A percentile compares a stretch with the other conserved stretches of the same genome.
Evolutionary conservation across 176 grass and related monocot species (phyloP).

Genomic region (Alloteropsis semialata): DNA sequence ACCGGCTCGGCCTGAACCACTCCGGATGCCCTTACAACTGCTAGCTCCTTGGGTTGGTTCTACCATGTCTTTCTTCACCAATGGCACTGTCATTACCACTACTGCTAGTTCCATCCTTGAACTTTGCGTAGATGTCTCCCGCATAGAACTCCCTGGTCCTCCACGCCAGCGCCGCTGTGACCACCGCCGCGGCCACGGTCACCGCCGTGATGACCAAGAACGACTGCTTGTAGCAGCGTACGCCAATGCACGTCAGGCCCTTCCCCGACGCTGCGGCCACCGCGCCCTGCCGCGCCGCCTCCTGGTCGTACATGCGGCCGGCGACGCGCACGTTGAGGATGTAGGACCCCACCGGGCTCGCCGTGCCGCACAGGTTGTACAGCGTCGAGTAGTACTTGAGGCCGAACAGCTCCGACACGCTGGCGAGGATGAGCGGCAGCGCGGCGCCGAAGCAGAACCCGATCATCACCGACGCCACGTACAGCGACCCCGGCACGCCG

Average conservation of each 20-base stretch:
- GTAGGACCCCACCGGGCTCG: slow-evolving; percentile 40
- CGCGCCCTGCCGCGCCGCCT: slow-evolving; percentile 26
- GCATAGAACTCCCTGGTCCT: slow-evolving; percentile 41
- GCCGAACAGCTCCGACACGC: slow-evolving; percentile 45
- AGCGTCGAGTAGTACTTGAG: slow-evolving; percentile 56
- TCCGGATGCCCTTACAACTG: not conserved
- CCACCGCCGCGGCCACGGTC: slow-evolving; percentile 12
- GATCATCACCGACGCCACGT: slow-evolving; percentile 32
- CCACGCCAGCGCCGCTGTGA: slow-evolving; percentile 28
- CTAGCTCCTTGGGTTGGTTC: not conserved
- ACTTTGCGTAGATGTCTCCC: slow-evolving; percentile 45
- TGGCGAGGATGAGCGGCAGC: slow-evolving; percentile 38
- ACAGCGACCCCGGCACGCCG: slow-evolving; percentile 35
- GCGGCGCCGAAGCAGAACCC: slow-evolving; percentile 51
- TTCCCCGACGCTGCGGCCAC: not conserved
- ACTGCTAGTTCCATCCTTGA: not conserved
- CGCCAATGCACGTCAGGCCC: slow-evolving; percentile 33
- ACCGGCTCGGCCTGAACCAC: too few species aligned
- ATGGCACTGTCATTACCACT: not conserved
- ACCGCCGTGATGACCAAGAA: slow-evolving; percentile 11
- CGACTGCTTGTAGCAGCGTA: slow-evolving; percentile 33
- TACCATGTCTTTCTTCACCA: not conserved
- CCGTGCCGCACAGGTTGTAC: slow-evolving; percentile 30
- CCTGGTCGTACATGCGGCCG: slow-evolving; percentile 41
- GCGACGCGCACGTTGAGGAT: slow-evolving; percentile 54